Conservation (phyloP, 176 grass and related monocot genomes). For the Lolium multiflorum region DNA sequence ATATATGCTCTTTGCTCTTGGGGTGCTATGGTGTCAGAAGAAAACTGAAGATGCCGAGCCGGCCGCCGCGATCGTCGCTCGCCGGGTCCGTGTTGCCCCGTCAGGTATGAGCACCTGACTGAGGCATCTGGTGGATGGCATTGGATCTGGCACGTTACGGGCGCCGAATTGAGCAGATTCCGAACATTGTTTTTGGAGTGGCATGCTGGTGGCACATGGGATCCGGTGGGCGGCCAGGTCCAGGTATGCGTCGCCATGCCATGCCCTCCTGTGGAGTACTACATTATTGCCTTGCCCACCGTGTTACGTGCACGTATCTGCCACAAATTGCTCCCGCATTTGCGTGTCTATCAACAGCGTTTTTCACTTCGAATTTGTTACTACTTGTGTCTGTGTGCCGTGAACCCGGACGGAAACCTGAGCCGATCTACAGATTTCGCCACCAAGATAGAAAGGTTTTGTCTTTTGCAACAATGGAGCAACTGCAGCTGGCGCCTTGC, state of each 20-base stretch:
- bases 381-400: not conserved
- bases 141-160: too few species aligned
- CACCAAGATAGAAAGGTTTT: not conserved
- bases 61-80: slow-evolving; percentile 18
- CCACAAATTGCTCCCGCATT: not conserved
- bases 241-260: slow-evolving; percentile 10
- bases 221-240: too few species aligned
- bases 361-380: not conserved
- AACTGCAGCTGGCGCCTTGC: not conserved
- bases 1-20: too few species aligned
- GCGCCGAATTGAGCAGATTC: too few species aligned
- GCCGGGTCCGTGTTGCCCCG: not conserved
- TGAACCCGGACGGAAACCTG: not conserved
- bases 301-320: not conserved
- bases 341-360: not conserved
- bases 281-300: slow-evolving; percentile 9
- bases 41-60: not conserved
- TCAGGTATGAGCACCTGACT: slow-evolving; percentile 1
- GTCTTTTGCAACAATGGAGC: not conserved
- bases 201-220: too few species aligned
- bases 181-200: too few species aligned
- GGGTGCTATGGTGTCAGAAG: not conserved
- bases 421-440: not conserved
- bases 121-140: too few species aligned
- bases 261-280: too few species aligned